These are phyloP conservation scores for Geotrichum reessii DNA, from an alignment of 1,139 yeast species.

Conservation along the genomic window DNA sequence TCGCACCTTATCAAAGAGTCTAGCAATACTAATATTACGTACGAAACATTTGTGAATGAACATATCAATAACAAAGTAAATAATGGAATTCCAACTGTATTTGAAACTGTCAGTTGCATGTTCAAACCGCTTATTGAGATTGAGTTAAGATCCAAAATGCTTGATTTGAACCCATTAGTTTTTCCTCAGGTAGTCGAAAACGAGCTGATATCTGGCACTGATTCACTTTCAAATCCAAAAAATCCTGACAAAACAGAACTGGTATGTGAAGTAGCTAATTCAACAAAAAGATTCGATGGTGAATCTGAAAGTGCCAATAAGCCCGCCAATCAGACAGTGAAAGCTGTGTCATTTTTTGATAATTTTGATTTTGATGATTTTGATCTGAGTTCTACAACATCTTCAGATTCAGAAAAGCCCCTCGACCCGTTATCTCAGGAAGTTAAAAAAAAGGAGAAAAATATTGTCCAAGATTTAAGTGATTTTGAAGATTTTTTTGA, in stretches of 20 bases:
- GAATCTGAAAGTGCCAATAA: background rate
- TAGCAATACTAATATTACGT: background rate
- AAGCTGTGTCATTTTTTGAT: background rate
- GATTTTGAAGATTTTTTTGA: background rate
- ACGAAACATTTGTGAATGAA: conserved; percentile 5
- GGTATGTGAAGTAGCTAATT: no score
- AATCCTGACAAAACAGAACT: background rate
- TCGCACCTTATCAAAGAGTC: conserved; percentile 25
- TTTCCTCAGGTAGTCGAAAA: background rate
- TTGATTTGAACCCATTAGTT: background rate
- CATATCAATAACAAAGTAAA: background rate
- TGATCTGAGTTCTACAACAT: background rate
- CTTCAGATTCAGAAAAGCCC: background rate
- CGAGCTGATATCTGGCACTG: background rate
- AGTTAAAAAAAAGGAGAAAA: background rate
- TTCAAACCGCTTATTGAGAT: conserved; percentile 13
- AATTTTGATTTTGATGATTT: background rate
- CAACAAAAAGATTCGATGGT: background rate
- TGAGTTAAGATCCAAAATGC: background rate
- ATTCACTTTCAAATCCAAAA: background rate
- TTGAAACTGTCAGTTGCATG: conserved; percentile 27
- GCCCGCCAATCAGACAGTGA: background rate
- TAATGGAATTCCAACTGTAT: conserved; percentile 25
- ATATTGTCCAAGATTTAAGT: background rate
- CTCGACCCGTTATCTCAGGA: background rate